Conservation (phyloP, 352 stramenopile species). For the Pythium plurisporium region DNA sequence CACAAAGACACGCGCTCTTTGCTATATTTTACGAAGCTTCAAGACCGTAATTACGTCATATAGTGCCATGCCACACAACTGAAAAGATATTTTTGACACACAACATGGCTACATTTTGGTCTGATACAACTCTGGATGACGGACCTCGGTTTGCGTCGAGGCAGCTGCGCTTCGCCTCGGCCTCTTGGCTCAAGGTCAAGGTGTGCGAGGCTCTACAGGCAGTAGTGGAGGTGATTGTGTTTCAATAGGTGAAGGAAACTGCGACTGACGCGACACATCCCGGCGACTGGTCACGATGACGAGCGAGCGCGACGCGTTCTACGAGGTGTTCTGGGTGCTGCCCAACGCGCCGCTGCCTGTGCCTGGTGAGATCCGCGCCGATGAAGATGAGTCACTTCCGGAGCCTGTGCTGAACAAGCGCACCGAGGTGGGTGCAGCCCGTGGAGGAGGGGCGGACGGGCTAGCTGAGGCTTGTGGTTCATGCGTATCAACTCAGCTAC, state of each 20-base stretch:
- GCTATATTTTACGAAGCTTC: neutral
- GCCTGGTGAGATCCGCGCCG: conserved; percentile 1
- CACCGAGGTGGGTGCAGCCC: conserved; percentile 2
- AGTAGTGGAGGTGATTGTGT: too few species aligned
- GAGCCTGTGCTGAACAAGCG: conserved; percentile 12
- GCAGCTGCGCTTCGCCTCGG: too few species aligned
- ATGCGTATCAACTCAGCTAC: neutral
- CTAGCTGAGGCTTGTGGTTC: neutral
- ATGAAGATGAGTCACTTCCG: conserved; percentile 7
- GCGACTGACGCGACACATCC: too few species aligned
- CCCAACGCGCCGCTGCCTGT: conserved; percentile 24
- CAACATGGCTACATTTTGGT: conserved; percentile 19
- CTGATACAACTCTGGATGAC: neutral
- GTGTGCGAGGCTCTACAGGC: too few species aligned
- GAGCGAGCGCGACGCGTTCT: conserved; percentile 23
- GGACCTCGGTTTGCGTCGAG: too few species aligned
- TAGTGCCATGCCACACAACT: neutral
- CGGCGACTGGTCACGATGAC: neutral
- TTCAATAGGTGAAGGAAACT: too few species aligned
- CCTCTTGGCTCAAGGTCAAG: too few species aligned
- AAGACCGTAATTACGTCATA: conserved; percentile 12
- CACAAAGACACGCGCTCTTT: conserved; percentile 17
- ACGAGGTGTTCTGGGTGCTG: conserved; percentile 36
- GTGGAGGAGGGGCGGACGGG: neutral
- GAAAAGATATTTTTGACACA: conserved; percentile 8